A percentile compares a stretch with the other conserved stretches of the same genome.
phyloP scores from a whole-genome alignment of 305 asterid species.

The Rubia peregrina region DNA sequence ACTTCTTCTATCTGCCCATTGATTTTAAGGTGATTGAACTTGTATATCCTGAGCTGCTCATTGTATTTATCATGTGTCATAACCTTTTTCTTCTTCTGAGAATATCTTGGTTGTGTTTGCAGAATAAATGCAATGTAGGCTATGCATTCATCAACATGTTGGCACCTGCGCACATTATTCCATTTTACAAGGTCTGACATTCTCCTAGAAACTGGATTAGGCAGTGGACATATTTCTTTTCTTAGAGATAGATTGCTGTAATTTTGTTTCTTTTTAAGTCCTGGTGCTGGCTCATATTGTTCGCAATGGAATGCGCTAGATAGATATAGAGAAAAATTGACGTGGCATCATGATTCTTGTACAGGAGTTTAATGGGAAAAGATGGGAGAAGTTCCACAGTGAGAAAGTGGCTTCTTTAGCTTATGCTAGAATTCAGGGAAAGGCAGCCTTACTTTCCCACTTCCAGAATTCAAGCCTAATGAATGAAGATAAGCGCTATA shows the following conservation, averaged over 20 bases:
- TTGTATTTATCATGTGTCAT: background rate
- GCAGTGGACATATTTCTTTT: background rate
- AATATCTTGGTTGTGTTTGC: slow-evolving; percentile 21
- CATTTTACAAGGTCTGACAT: slow-evolving; percentile 56
- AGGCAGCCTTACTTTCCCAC: slow-evolving; percentile 57
- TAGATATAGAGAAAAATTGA: background rate
- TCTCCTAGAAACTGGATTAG: background rate
- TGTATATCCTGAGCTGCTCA: background rate
- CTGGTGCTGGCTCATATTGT: background rate
- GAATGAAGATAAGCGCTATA: slow-evolving; percentile 65
- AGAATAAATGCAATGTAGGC: slow-evolving; percentile 87
- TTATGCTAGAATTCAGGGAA: slow-evolving; percentile 77
- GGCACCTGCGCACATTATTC: slow-evolving; percentile 46
- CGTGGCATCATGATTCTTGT: slow-evolving; percentile 1
- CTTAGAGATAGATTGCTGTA: background rate
- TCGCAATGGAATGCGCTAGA: background rate
- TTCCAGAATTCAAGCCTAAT: slow-evolving; percentile 73
- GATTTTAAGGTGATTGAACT: slow-evolving; percentile 55
- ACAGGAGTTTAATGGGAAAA: slow-evolving; percentile 63
- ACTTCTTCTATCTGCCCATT: slow-evolving; percentile 74
- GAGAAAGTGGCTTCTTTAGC: slow-evolving; percentile 76
- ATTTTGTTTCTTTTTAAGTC: background rate
- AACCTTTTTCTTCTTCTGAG: slow-evolving; percentile 8
- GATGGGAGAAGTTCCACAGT: slow-evolving; percentile 80
- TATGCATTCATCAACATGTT: slow-evolving; percentile 79